These are phyloP conservation scores for Punctularia strigosozonata DNA, from an alignment of 768 basidiomycete species.

Conservation along the genomic window DNA sequence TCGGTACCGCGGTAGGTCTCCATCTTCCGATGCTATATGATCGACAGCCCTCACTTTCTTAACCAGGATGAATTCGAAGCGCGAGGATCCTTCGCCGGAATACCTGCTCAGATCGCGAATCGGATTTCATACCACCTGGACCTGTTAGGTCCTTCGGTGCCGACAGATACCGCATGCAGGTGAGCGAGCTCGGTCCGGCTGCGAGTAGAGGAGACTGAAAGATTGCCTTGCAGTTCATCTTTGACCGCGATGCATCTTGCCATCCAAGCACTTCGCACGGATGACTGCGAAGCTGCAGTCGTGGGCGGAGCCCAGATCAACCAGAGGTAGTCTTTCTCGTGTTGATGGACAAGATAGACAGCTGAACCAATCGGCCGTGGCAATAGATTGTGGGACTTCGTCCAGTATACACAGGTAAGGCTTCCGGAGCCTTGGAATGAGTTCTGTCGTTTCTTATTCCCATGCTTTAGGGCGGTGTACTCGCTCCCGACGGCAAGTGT, in stretches of 20 bases:
- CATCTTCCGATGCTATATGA: constrained; percentile 2
- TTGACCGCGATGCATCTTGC: constrained; percentile 37
- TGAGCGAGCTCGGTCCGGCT: not conserved
- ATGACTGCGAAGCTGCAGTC: constrained; percentile 35
- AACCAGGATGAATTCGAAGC: constrained; percentile 1
- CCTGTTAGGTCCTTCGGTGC: constrained; percentile 33
- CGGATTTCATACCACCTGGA: constrained; percentile 23
- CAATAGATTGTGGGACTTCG: constrained; percentile 22
- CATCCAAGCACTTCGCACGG: constrained; percentile 27
- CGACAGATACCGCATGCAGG: constrained; percentile 36
- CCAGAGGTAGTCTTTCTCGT: constrained; percentile 18
- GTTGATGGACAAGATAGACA: not conserved
- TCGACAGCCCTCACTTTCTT: not conserved
- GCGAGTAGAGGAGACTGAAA: no score
- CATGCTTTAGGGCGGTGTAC: no score
- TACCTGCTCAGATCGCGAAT: constrained; percentile 23
- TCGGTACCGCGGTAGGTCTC: constrained; percentile 18
- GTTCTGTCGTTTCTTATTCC: no score
- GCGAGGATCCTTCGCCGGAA: constrained; percentile 21
- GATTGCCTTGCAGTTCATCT: constrained; percentile 17
- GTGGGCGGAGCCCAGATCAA: constrained; percentile 31
- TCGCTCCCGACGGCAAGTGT: constrained; percentile 27
- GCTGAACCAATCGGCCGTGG: constrained; percentile 1
- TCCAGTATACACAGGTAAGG: constrained; percentile 24
- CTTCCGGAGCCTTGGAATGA: constrained; percentile 26